Conservation (phyloP, 805 yeast genomes). For the Huiozyma sinensis region DNA sequence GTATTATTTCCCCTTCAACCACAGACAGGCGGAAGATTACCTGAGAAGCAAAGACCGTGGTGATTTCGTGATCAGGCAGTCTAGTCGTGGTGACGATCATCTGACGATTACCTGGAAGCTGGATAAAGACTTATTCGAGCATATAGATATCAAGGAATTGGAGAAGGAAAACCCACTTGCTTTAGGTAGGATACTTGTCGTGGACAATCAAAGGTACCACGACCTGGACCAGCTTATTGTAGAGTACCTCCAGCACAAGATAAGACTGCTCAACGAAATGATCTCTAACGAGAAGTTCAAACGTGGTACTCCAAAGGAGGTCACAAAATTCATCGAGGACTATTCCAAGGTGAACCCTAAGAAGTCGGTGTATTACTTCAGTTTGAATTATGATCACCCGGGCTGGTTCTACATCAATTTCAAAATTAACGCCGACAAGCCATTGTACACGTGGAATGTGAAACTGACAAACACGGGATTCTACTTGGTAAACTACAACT, state of each 20-base stretch:
- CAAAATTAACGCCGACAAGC: constrained; percentile 62
- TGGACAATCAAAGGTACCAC: constrained; percentile 60
- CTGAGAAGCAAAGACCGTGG: constrained; percentile 86
- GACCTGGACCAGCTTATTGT: constrained; percentile 92
- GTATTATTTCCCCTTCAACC: constrained; percentile 70
- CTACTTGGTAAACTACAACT: constrained; percentile 63
- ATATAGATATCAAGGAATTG: constrained; percentile 73
- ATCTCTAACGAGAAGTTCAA: constrained; percentile 80
- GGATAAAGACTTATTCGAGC: constrained; percentile 83
- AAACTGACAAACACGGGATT: constrained; percentile 84
- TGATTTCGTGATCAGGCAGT: constrained; percentile 87
- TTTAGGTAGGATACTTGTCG: constrained; percentile 47
- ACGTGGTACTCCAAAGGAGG: constrained; percentile 64
- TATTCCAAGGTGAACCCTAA: constrained; percentile 87
- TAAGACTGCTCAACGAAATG: constrained; percentile 76
- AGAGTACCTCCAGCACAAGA: constrained; percentile 74
- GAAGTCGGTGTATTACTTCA: constrained; percentile 82
- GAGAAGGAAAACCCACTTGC: constrained; percentile 53
- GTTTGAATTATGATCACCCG: constrained; percentile 81
- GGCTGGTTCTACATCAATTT: constrained; percentile 89
- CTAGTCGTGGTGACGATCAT: constrained; percentile 80
- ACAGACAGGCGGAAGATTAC: constrained; percentile 84
- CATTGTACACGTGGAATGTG: constrained; percentile 79
- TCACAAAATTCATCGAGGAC: constrained; percentile 75
- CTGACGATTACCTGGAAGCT: constrained; percentile 95